phyloP scores from a whole-genome alignment of 306 rosid species.

The Castanopsis chinensis region DNA sequence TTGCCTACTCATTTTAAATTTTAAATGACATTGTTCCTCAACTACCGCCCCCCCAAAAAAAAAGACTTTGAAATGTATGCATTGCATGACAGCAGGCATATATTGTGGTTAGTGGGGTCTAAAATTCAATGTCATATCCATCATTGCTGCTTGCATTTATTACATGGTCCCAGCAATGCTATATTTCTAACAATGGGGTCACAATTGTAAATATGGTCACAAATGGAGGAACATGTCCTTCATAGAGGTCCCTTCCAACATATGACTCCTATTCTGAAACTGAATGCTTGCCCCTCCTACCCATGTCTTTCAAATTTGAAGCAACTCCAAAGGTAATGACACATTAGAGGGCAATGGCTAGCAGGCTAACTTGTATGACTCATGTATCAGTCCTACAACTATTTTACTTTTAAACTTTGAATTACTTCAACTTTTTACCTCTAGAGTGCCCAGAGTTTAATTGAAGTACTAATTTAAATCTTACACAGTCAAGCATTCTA shows the following conservation, averaged over 20 bases:
- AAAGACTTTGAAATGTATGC: too few species aligned
- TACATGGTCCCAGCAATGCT: too few species aligned
- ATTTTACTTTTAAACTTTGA: background rate
- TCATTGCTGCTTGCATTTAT: too few species aligned
- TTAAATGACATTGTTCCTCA: too few species aligned
- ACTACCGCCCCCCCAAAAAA: too few species aligned
- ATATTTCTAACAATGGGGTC: background rate
- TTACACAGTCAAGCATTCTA: background rate
- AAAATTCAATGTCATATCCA: too few species aligned
- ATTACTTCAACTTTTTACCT: background rate
- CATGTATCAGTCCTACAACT: background rate
- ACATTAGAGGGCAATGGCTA: background rate
- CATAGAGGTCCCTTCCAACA: background rate
- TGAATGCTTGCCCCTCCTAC: background rate
- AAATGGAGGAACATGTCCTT: background rate
- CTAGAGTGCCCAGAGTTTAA: background rate
- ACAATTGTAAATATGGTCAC: background rate
- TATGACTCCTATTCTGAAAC: background rate
- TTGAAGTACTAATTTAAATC: background rate
- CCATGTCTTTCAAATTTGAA: background rate
- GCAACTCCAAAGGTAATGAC: background rate
- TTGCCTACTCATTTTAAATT: background rate
- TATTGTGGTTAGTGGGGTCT: too few species aligned
- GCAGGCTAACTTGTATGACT: background rate
- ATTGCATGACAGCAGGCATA: too few species aligned